These are phyloP conservation scores for Cercospora sojina DNA, from an alignment of 2,329 filamentous ascomycete genomes.

Conservation along the genomic window DNA sequence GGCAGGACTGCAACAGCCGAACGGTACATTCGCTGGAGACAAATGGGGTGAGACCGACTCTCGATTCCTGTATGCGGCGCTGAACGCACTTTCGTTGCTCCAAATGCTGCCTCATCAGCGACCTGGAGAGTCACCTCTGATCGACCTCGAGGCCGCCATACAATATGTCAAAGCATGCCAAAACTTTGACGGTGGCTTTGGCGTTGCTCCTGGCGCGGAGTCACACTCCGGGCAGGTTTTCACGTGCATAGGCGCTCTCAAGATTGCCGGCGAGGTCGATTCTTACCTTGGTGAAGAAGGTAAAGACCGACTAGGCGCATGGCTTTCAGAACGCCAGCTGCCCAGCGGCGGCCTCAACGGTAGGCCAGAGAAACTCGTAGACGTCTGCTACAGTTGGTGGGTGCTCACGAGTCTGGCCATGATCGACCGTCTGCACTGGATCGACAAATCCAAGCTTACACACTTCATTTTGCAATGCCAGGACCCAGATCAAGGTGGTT, in stretches of 20 bases:
- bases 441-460: constrained; percentile 76
- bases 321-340: constrained; percentile 91
- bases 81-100: constrained; percentile 86
- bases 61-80: constrained; percentile 84
- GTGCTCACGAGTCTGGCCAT: constrained; percentile 89
- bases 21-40: constrained; percentile 88
- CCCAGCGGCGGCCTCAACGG: constrained; percentile 88
- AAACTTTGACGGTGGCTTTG: constrained; percentile 95
- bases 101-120: constrained; percentile 57
- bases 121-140: constrained; percentile 44
- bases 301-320: constrained; percentile 75
- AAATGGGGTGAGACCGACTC: constrained; percentile 97
- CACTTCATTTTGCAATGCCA: constrained; percentile 85
- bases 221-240: constrained; percentile 95
- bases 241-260: constrained; percentile 83
- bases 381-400: constrained; percentile 99
- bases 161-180: constrained; percentile 75
- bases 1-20: constrained; percentile 72
- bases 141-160: constrained; percentile 79
- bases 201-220: constrained; percentile 83
- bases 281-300: constrained; percentile 60
- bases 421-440: constrained; percentile 86
- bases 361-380: constrained; percentile 89
- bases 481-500: constrained; percentile 77
- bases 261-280: constrained; percentile 79